Conservation (phyloP, 441 rosid genomes). For the Arabidopsis hybrid region DNA sequence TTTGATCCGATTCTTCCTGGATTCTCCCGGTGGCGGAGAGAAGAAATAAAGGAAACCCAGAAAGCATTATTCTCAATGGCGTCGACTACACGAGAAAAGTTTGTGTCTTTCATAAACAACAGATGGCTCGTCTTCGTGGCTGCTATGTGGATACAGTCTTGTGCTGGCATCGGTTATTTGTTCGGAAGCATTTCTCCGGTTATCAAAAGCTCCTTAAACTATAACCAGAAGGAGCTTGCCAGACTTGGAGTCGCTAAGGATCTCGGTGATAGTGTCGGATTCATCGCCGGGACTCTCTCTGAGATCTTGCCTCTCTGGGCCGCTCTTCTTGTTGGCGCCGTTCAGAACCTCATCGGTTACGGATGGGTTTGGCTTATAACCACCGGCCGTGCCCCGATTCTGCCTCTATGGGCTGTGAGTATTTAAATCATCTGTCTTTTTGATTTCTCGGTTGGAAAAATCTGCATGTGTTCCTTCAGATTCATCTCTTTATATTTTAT, state of each 20-base stretch:
- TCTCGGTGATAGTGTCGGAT: conserved; percentile 96
- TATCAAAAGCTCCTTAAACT: conserved; percentile 82
- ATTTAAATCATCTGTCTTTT: conserved; percentile 30
- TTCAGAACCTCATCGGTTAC: conserved; percentile 89
- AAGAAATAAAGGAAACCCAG: background rate
- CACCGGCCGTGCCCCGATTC: conserved; percentile 71
- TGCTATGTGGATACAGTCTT: conserved; percentile 98
- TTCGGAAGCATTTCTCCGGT: conserved; percentile 98
- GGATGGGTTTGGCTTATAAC: conserved; percentile 97
- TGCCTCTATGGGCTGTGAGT: conserved; percentile 98
- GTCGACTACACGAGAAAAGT: conserved; percentile 58
- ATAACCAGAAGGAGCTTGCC: conserved; percentile 86
- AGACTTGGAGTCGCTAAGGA: conserved; percentile 96
- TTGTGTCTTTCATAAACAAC: conserved; percentile 62
- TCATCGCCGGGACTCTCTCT: conserved; percentile 81
- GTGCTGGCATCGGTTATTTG: conserved; percentile 92
- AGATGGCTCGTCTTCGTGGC: conserved; percentile 98
- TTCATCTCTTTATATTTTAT: conserved; percentile 19
- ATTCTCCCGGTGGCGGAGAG: conserved; percentile 7
- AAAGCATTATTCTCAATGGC: conserved; percentile 42
- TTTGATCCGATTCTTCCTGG: conserved; percentile 22
- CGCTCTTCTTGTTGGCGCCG: conserved; percentile 85
- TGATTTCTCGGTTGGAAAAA: background rate
- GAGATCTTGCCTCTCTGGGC: conserved; percentile 97
- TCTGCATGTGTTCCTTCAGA: conserved; percentile 14